Evolutionary conservation across 192 early-diverging fungal species (phyloP).

Genomic region (Mycoemilia scoparia): DNA sequence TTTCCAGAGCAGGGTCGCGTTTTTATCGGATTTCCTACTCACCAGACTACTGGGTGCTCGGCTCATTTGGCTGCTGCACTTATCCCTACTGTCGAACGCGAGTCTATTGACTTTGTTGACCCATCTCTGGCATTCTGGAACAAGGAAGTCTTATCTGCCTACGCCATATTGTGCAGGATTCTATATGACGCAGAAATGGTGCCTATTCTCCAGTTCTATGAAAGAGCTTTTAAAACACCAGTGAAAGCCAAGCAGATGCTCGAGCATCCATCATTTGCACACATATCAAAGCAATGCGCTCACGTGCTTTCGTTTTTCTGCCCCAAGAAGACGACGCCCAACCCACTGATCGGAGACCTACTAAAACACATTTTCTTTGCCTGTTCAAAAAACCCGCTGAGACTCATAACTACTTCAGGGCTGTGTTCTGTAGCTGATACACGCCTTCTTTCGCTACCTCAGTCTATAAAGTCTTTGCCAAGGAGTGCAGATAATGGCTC

Average conservation of each 20-base stretch:
- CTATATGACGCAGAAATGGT: conserved; percentile 44
- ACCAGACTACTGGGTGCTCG: conserved; percentile 74
- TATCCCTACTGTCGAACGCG: conserved; percentile 85
- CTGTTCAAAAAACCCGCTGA: conserved; percentile 23
- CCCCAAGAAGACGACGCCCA: conserved; percentile 55
- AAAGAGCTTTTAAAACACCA: not conserved
- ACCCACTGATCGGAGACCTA: conserved; percentile 37
- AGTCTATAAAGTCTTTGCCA: too few species aligned
- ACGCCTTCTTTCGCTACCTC: too few species aligned
- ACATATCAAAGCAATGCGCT: conserved; percentile 43
- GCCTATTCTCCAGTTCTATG: conserved; percentile 2
- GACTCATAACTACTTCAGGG: conserved; percentile 49
- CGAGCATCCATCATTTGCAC: conserved; percentile 12
- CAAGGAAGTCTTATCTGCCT: conserved; percentile 53
- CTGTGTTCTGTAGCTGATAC: conserved; percentile 30
- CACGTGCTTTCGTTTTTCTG: conserved; percentile 50
- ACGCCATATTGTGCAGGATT: conserved; percentile 51
- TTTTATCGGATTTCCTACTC: conserved; percentile 81
- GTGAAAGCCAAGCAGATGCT: not conserved
- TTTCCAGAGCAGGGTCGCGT: conserved; percentile 58
- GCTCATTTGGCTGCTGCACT: conserved; percentile 62
- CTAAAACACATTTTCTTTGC: conserved; percentile 38
- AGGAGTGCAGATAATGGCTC: too few species aligned
- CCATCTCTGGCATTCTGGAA: conserved; percentile 61
- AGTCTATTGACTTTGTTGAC: conserved; percentile 79